Percentiles rank a stretch among this genome's conserved stretches.
Conservation (phyloP, 306 rosid genomes). For the Cucurbita moschata region DNA sequence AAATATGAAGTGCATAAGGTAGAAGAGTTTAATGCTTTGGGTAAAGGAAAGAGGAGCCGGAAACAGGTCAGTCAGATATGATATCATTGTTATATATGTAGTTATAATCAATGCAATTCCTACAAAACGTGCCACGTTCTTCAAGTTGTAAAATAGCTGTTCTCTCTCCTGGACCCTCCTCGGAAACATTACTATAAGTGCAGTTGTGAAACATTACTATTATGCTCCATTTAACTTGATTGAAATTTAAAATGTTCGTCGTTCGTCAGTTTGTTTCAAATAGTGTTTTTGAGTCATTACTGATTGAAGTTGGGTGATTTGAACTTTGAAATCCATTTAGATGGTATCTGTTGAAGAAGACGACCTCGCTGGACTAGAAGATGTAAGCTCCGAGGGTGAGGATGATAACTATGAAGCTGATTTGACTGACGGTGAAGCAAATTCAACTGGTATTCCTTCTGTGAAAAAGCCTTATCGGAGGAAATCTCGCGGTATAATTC, state of each 20-base stretch:
- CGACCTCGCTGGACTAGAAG: slow-evolving; percentile 96
- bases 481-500: slow-evolving; percentile 56
- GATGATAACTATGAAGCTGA: slow-evolving; percentile 97
- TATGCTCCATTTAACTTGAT: not conserved
- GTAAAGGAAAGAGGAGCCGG: slow-evolving; percentile 93
- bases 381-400: slow-evolving; percentile 90
- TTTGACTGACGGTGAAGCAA: slow-evolving; percentile 69
- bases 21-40: slow-evolving; percentile 81
- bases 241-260: not conserved
- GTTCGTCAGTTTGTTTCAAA: not conserved
- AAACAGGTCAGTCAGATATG: slow-evolving; percentile 46
- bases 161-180: not conserved
- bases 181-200: not conserved
- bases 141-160: not conserved
- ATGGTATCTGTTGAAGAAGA: slow-evolving; percentile 98
- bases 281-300: not conserved
- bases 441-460: slow-evolving; percentile 44
- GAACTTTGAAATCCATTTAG: slow-evolving; percentile 23
- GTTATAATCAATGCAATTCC: not conserved
- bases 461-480: slow-evolving; percentile 46
- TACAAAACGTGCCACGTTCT: not conserved
- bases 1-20: slow-evolving; percentile 73
- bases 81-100: not conserved
- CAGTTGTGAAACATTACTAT: not conserved
- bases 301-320: not conserved